phyloP scores from a whole-genome alignment of 2,329 filamentous ascomycete genomes.

The Myriosclerotinia scirpicola region DNA sequence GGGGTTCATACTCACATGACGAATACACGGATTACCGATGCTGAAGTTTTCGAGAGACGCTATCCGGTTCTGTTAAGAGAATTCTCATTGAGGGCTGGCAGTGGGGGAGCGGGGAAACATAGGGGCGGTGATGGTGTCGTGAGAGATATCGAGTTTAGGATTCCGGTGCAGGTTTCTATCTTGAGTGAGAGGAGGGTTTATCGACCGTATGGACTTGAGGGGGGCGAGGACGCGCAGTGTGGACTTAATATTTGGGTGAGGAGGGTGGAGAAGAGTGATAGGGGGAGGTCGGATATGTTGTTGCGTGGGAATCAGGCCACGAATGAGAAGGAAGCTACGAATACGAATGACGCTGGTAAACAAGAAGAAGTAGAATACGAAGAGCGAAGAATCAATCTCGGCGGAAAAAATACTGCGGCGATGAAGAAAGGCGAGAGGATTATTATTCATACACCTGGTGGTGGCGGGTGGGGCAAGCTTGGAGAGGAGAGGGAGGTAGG shows the following conservation, averaged over 20 bases:
- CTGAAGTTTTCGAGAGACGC: conserved; percentile 73
- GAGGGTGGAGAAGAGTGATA: conserved; percentile 60
- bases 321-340: conserved; percentile 27
- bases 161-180: conserved; percentile 76
- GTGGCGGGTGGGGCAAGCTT: conserved; percentile 70
- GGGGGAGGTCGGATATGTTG: conserved; percentile 48
- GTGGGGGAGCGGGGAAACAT: conserved; percentile 64
- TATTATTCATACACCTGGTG: conserved; percentile 75
- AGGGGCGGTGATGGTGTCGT: conserved; percentile 72
- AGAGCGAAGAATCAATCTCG: conserved; percentile 66
- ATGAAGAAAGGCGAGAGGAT: conserved; percentile 78
- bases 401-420: conserved; percentile 75
- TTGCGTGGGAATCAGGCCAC: conserved; percentile 27
- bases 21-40: conserved; percentile 79
- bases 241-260: conserved; percentile 88
- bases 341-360: too few species aligned
- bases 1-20: conserved; percentile 83
- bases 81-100: conserved; percentile 63
- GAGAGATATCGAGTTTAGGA: conserved; percentile 77
- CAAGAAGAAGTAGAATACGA: conserved; percentile 48
- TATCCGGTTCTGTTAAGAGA: conserved; percentile 72
- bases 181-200: conserved; percentile 75
- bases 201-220: conserved; percentile 78
- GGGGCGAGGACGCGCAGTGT: conserved; percentile 74
- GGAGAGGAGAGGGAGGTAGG: conserved; percentile 57